Conservation (phyloP, 495 filamentous ascomycete species). For the Hypoxylon crocopeplum region DNA sequence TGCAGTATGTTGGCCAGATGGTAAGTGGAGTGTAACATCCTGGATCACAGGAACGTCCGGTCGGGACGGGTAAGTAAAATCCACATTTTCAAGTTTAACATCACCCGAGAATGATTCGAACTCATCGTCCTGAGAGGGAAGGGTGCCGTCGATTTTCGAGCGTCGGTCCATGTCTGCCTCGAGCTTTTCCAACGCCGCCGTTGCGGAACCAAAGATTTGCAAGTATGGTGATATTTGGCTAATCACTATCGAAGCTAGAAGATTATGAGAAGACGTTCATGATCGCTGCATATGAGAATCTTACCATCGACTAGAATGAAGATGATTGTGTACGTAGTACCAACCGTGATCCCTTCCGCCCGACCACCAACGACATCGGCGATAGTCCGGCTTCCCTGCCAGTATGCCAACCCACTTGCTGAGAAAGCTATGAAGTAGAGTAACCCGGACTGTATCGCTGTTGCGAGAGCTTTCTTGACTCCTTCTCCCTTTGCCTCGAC, state of each 20-base stretch:
- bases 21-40: constrained; percentile 56
- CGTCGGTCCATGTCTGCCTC: constrained; percentile 57
- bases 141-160: constrained; percentile 57
- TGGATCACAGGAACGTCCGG: constrained; percentile 62
- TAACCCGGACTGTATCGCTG: constrained; percentile 68
- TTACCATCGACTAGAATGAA: constrained; percentile 70
- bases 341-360: constrained; percentile 53
- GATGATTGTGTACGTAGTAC: constrained; percentile 69
- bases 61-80: constrained; percentile 66
- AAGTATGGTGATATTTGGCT: constrained; percentile 70
- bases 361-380: constrained; percentile 53
- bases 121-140: constrained; percentile 42
- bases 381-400: constrained; percentile 65
- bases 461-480: constrained; percentile 63
- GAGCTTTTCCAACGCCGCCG: constrained; percentile 55
- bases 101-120: constrained; percentile 48
- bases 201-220: constrained; percentile 64
- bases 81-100: constrained; percentile 61
- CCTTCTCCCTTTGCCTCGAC: constrained; percentile 56
- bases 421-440: constrained; percentile 71
- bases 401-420: constrained; percentile 71
- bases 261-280: constrained; percentile 3
- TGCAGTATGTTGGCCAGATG: constrained; percentile 65
- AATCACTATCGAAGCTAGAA: constrained; percentile 63
- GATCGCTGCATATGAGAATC: constrained; percentile 12